Evolutionary conservation across 169 alveolate genomes (phyloP).

Genomic region (Babesia sp.): DNA sequence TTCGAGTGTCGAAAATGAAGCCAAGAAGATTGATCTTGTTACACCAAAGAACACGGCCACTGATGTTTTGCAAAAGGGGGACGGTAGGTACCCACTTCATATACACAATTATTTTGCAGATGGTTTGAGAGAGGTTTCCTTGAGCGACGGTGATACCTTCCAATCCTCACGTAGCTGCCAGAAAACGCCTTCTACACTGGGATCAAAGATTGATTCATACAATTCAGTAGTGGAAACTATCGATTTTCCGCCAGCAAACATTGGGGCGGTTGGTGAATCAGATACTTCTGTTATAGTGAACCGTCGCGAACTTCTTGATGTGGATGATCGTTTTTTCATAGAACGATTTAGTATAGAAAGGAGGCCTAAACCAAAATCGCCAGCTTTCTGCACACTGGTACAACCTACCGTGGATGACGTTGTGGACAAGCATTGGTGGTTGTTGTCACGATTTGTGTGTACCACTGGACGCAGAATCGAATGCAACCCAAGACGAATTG

Average conservation of each 20-base stretch:
- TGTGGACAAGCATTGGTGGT: constrained; percentile 51
- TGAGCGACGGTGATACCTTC: too few relatives aligned
- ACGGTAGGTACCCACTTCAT: too few relatives aligned
- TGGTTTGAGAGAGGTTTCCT: background rate
- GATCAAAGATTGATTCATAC: too few relatives aligned
- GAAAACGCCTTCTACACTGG: too few relatives aligned
- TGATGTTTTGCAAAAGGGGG: background rate
- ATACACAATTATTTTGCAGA: too few relatives aligned
- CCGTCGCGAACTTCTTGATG: constrained; percentile 30
- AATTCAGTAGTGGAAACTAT: too few relatives aligned
- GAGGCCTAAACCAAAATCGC: background rate
- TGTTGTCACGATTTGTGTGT: constrained; percentile 39
- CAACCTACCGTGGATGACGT: constrained; percentile 44
- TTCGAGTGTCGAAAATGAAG: background rate
- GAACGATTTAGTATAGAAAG: background rate
- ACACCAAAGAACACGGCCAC: background rate
- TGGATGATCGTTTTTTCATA: constrained; percentile 3
- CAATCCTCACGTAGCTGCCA: too few relatives aligned
- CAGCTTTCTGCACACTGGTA: background rate
- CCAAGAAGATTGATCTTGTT: background rate
- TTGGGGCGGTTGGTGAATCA: background rate
- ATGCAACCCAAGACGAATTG: constrained; percentile 51
- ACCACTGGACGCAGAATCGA: constrained; percentile 14
- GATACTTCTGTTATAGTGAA: constrained; percentile 2
- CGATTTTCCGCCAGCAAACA: background rate